Percentiles rank a stretch among this genome's conserved stretches.
Evolutionary conservation across 2,329 filamentous ascomycete species (phyloP).

Genomic region (Domatiomyces globalis): DNA sequence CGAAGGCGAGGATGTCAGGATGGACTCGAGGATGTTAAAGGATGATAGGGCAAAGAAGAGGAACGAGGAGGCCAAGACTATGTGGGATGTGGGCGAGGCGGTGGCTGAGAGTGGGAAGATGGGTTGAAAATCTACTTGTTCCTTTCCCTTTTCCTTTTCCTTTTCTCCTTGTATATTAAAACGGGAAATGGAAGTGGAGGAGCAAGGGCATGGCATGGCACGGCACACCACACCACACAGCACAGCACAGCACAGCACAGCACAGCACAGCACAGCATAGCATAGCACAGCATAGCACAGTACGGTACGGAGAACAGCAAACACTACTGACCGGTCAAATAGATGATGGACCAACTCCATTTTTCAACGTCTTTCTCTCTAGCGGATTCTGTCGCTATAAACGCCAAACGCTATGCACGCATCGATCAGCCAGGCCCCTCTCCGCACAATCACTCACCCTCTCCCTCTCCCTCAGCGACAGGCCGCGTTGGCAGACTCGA

Average conservation of each 20-base stretch:
- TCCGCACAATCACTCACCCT: conserved; percentile 8
- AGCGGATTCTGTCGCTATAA: neutral
- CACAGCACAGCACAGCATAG: too few species aligned
- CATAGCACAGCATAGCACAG: too few species aligned
- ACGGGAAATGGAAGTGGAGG: too few species aligned
- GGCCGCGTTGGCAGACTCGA: conserved; percentile 57
- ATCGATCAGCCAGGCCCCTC: neutral
- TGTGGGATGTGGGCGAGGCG: conserved; percentile 62
- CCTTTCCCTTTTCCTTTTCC: neutral
- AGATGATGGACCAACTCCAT: too few species aligned
- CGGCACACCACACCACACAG: too few species aligned
- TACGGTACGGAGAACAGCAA: too few species aligned
- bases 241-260: too few species aligned
- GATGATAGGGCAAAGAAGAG: conserved; percentile 60
- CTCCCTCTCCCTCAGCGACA: conserved; percentile 29
- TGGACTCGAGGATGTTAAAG: conserved; percentile 79
- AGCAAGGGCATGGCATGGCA: neutral
- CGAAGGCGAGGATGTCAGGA: conserved; percentile 77
- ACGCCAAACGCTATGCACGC: neutral
- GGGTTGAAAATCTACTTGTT: conserved; percentile 37
- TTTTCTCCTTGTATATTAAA: too few species aligned
- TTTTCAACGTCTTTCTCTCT: neutral
- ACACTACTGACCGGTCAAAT: too few species aligned
- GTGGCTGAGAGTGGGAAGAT: conserved; percentile 46
- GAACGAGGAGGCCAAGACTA: conserved; percentile 40